Evolutionary conservation across 192 early-diverging fungal species (phyloP).

Genomic region (Coemansia brasiliensis): DNA sequence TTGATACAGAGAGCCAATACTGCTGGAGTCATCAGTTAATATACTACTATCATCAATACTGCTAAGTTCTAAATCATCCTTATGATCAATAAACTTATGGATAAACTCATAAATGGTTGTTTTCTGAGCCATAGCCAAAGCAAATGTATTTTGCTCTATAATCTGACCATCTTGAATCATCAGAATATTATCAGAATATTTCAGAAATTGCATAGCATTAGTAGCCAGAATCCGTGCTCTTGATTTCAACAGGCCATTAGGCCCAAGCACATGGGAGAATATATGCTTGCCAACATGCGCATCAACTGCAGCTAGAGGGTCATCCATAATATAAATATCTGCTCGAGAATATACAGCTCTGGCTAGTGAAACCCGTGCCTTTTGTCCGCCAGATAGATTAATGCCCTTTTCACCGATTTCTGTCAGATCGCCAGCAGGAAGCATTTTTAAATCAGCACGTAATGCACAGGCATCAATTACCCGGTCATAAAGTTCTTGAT

Average conservation of each 20-base stretch:
- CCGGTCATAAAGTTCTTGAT: constrained; percentile 53
- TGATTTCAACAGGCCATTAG: constrained; percentile 42
- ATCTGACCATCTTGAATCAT: constrained; percentile 29
- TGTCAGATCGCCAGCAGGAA: constrained; percentile 52
- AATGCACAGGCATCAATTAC: constrained; percentile 61
- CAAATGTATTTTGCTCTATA: constrained; percentile 1
- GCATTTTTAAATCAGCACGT: constrained; percentile 54
- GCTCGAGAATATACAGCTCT: constrained; percentile 62
- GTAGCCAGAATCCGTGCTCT: constrained; percentile 59
- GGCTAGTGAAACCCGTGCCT: constrained; percentile 10
- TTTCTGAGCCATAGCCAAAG: neutral
- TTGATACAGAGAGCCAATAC: no score
- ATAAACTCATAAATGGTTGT: constrained; percentile 1
- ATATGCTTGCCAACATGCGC: constrained; percentile 61
- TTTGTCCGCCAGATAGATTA: constrained; percentile 19
- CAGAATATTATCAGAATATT: constrained; percentile 45
- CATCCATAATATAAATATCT: constrained; percentile 69
- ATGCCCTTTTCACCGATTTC: constrained; percentile 25
- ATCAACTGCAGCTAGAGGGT: constrained; percentile 68
- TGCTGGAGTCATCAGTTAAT: no score
- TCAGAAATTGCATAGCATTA: constrained; percentile 56
- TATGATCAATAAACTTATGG: neutral
- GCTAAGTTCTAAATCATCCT: neutral
- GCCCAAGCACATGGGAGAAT: constrained; percentile 55
- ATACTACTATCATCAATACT: no score